These are phyloP conservation scores for Trichoderma erinaceum DNA, from an alignment of 495 filamentous ascomycete species.

Conservation along the genomic window DNA sequence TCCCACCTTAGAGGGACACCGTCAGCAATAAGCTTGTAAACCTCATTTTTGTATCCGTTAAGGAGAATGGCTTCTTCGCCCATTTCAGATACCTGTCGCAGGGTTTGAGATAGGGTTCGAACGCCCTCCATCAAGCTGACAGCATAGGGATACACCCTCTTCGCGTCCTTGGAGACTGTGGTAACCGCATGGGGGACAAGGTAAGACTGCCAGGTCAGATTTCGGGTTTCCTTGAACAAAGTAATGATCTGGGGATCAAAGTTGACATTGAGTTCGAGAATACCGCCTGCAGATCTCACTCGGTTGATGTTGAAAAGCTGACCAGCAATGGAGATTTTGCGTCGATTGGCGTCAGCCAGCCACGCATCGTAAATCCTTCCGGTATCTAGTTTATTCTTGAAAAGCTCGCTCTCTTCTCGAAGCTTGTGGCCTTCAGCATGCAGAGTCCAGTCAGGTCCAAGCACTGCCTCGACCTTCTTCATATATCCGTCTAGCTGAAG, in stretches of 20 bases:
- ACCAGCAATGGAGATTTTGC: conserved; percentile 83
- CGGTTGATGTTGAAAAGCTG: conserved; percentile 83
- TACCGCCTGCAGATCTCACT: conserved; percentile 80
- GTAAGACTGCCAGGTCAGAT: conserved; percentile 88
- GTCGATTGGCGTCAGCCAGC: conserved; percentile 79
- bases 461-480: conserved; percentile 93
- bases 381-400: conserved; percentile 93
- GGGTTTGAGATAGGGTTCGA: conserved; percentile 81
- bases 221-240: conserved; percentile 97
- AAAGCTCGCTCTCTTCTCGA: conserved; percentile 77
- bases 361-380: conserved; percentile 89
- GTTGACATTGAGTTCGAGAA: conserved; percentile 82
- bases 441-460: conserved; percentile 87
- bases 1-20: conserved; percentile 91
- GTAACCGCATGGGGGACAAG: conserved; percentile 87
- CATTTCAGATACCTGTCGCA: conserved; percentile 73
- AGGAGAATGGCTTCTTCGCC: conserved; percentile 77
- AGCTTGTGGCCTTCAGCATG: conserved; percentile 94
- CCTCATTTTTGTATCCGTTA: conserved; percentile 84
- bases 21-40: conserved; percentile 71
- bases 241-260: conserved; percentile 96
- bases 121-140: conserved; percentile 98
- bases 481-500: conserved; percentile 90
- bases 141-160: conserved; percentile 93
- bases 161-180: conserved; percentile 94